These are phyloP conservation scores for Ceratocystis ficicola DNA, from an alignment of 2,329 filamentous ascomycete genomes.

Conservation along the genomic window DNA sequence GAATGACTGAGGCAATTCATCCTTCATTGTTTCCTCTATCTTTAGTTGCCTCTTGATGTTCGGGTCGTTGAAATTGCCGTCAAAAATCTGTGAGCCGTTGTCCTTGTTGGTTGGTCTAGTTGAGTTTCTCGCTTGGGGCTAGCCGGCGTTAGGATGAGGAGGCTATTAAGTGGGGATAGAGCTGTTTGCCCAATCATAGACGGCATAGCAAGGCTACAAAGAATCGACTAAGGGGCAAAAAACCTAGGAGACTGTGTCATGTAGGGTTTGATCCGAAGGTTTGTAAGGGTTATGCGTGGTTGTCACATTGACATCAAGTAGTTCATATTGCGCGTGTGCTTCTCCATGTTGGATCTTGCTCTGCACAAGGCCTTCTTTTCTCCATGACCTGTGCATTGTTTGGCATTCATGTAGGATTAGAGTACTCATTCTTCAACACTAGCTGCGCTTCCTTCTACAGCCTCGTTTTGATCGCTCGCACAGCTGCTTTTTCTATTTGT, in stretches of 20 bases:
- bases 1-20: no score
- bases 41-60: background rate
- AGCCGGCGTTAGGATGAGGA: background rate
- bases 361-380: no score
- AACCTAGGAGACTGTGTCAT: background rate
- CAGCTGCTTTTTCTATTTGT: background rate
- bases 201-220: background rate
- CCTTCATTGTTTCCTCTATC: no score
- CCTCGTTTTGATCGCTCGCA: background rate
- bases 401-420: no score
- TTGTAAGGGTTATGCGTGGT: no score
- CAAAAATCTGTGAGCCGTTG: background rate
- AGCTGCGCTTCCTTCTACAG: background rate
- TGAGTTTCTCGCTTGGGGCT: conserved; percentile 5
- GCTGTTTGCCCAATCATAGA: background rate
- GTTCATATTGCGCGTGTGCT: no score
- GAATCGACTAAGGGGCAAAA: background rate
- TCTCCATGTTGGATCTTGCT: no score
- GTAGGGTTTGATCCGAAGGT: background rate
- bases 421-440: no score
- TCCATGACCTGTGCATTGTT: no score
- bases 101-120: conserved; percentile 12
- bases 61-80: background rate
- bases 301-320: no score
- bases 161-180: background rate